Conservation (phyloP, 2,329 filamentous ascomycete genomes). For the Hymenoscyphus fraxineus region DNA sequence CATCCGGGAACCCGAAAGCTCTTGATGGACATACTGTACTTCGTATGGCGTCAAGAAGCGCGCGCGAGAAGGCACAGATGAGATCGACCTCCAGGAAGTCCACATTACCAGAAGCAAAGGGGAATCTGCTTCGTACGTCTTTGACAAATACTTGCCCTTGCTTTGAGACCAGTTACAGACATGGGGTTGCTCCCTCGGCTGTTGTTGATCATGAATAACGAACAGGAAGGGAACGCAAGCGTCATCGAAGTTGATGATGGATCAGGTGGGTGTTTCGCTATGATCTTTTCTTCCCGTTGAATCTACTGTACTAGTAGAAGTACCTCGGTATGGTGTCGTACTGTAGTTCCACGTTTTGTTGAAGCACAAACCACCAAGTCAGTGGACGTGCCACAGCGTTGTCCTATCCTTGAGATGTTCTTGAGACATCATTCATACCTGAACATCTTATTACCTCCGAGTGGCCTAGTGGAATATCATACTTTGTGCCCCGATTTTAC, state of each 20-base stretch:
- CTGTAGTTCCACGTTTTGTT: constrained; percentile 4
- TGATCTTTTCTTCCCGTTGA: not conserved
- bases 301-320: not conserved
- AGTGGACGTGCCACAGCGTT: not conserved
- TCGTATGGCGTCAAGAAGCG: constrained; percentile 10
- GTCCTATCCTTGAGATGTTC: not conserved
- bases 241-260: constrained; percentile 3
- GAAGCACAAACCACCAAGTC: constrained; percentile 1
- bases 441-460: constrained; percentile 6
- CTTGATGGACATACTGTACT: not conserved
- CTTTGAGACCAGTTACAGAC: constrained; percentile 1
- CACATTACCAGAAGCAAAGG: not conserved
- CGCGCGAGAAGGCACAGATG: constrained; percentile 7
- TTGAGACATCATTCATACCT: not conserved
- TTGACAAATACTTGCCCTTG: not conserved
- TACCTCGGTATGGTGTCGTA: no score
- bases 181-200: not conserved
- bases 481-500: not conserved
- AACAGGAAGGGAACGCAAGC: not conserved
- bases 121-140: not conserved
- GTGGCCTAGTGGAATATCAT: constrained; percentile 3
- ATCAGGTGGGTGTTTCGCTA: not conserved
- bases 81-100: not conserved
- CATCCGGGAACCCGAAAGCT: not conserved
- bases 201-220: not conserved